Base-by-base conservation (phyloP, 2,329 filamentous ascomycete species). In the Fusarium austroafricanum region DNA sequence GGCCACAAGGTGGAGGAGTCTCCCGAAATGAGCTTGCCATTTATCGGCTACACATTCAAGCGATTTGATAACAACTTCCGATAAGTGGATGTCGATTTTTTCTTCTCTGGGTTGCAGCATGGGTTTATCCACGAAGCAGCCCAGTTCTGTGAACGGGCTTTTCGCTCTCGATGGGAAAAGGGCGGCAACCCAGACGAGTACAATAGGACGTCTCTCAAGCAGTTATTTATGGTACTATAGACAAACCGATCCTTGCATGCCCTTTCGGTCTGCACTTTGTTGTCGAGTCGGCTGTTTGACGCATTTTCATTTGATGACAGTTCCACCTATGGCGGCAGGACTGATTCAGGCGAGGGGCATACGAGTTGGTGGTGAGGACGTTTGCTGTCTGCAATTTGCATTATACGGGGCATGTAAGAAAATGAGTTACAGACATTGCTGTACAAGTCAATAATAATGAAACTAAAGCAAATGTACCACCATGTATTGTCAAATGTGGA, bases 1-100 rank as follows among this genome's bases (percentile, higher is more conserved):
- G 88, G 89, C 51, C 85, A 86, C 71, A 79, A 79, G 67, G 83
- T 86, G 11, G 92, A 95, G 72, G 92, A 97, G 78, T 90, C 93
- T 68, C 93, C 94, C 5, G 95, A 97, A 81, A 94, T 97, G 89
- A 97, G 92, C 81, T 82, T 99, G 81, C 96, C 96, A 5, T 99
- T 82, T 64, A 81, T 82, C 58, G 80, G 80, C 39, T 82, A 82
- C 73, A 82, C 96, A 10, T 99, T 97, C 85, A 99, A 98, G 88
- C 92, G 96, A 65, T 99, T 99, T 73, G 88, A 90, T 79, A 89
- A 89, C 81, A 89, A 89, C 83, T 89, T 88, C 79, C 84, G 87
- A 74, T 89, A 73, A 74, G 49, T 38, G 53, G 28, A 64, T 40
- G 28, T 29, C 37, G 33, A 40, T 31, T 46, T 52, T 18, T 29